phyloP scores from a whole-genome alignment of 805 yeast species.

The Myxozyma vanderwaltii region DNA sequence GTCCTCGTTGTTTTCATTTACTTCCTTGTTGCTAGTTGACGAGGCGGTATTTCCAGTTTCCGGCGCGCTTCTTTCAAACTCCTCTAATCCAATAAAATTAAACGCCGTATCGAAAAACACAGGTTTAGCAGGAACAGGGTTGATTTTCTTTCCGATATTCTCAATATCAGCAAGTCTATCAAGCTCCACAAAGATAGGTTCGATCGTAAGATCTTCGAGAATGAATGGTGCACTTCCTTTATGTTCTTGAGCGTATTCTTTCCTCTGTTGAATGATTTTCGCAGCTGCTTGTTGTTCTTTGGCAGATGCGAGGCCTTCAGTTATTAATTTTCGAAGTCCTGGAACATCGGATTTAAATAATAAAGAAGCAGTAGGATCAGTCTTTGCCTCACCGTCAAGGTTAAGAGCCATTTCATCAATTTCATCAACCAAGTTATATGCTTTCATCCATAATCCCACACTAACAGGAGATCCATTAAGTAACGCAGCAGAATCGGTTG shows the following conservation, averaged over 20 bases:
- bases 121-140: constrained; percentile 77
- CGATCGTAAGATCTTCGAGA: constrained; percentile 50
- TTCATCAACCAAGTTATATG: constrained; percentile 23
- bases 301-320: constrained; percentile 8
- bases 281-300: constrained; percentile 17
- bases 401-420: constrained; percentile 26
- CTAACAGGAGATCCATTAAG: constrained; percentile 27
- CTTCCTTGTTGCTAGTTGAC: neutral
- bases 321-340: constrained; percentile 23
- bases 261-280: neutral
- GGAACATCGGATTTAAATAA: constrained; percentile 23
- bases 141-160: constrained; percentile 41
- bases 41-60: too few species aligned
- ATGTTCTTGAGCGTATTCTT: constrained; percentile 2
- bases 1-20: neutral
- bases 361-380: constrained; percentile 7
- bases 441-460: constrained; percentile 25
- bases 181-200: constrained; percentile 42
- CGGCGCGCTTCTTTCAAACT: constrained; percentile 1
- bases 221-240: constrained; percentile 39
- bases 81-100: constrained; percentile 59
- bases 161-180: constrained; percentile 41
- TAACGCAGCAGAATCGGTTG: constrained; percentile 22
- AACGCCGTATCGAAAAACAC: constrained; percentile 88
- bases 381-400: constrained; percentile 14